Evolutionary conservation across 805 yeast genomes (phyloP).

Genomic region (Tetrapisispora namnaoensis): DNA sequence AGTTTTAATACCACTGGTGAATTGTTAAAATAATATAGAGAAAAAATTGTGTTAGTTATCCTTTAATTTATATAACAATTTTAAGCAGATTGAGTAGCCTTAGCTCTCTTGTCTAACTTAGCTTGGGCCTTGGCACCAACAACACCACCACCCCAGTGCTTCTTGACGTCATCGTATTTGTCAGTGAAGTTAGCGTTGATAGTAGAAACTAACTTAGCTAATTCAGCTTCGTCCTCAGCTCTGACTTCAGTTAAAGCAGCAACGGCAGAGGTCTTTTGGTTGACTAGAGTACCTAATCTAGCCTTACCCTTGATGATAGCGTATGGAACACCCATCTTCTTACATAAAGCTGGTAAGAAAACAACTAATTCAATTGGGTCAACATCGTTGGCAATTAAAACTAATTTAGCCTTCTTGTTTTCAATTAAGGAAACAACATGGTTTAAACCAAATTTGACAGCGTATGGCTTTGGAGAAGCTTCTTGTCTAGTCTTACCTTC

Average conservation of each 20-base stretch:
- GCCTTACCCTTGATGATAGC: slow-evolving; percentile 98
- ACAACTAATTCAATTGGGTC: slow-evolving; percentile 98
- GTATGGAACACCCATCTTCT: slow-evolving; percentile 99
- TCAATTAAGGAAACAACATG: slow-evolving; percentile 95
- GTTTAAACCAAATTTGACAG: slow-evolving; percentile 96
- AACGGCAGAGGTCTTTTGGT: slow-evolving; percentile 94
- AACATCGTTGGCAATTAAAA: slow-evolving; percentile 95
- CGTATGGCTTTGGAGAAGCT: slow-evolving; percentile 93
- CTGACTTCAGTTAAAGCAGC: slow-evolving; percentile 95
- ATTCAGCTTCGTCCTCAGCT: slow-evolving; percentile 89
- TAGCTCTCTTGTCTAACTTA: slow-evolving; percentile 69
- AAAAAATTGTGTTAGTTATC: not conserved
- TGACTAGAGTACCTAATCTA: slow-evolving; percentile 93
- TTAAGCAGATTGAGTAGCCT: slow-evolving; percentile 35
- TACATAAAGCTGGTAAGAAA: slow-evolving; percentile 97
- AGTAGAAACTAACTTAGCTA: slow-evolving; percentile 87
- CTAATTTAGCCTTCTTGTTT: slow-evolving; percentile 97
- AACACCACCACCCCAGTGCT: slow-evolving; percentile 99
- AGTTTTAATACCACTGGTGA: slow-evolving; percentile 3
- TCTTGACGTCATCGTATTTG: slow-evolving; percentile 91
- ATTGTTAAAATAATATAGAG: slow-evolving; percentile 4
- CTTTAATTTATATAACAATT: slow-evolving; percentile 8
- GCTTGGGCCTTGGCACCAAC: slow-evolving; percentile 91
- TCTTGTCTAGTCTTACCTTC: slow-evolving; percentile 97
- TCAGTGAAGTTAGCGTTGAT: slow-evolving; percentile 88